A percentile compares a stretch with the other conserved stretches of the same genome.
These are phyloP conservation scores for Aspergillus asperescens DNA, from an alignment of 495 filamentous ascomycete species.

Conservation along the genomic window DNA sequence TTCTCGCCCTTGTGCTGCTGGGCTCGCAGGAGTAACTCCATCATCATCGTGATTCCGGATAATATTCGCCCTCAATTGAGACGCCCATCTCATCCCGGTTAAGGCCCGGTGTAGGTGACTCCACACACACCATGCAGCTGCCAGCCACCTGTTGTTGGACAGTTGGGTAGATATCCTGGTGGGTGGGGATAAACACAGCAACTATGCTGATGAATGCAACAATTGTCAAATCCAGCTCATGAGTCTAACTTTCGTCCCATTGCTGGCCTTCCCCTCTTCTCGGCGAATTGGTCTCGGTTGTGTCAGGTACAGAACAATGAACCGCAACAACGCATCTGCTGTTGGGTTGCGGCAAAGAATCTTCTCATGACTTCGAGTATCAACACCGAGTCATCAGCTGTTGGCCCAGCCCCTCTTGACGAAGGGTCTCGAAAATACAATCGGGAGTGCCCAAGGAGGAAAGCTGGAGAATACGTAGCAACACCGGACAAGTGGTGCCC, in stretches of 20 bases:
- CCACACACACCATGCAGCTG: conserved; percentile 24
- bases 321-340: background rate
- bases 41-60: background rate
- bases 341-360: background rate
- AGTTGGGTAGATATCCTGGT: conserved; percentile 36
- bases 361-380: background rate
- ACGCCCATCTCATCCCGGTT: background rate
- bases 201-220: background rate
- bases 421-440: background rate
- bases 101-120: conserved; percentile 13
- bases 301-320: background rate
- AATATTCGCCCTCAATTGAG: conserved; percentile 1
- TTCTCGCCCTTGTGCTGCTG: no score
- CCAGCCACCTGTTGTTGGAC: conserved; percentile 32
- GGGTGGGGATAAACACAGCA: conserved; percentile 2
- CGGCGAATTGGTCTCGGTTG: background rate
- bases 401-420: background rate
- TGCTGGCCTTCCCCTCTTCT: no score
- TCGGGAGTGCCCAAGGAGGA: background rate
- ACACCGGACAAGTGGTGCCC: conserved; percentile 19
- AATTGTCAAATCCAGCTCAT: conserved; percentile 1
- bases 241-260: background rate
- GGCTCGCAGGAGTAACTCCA: conserved; percentile 11
- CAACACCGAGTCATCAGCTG: background rate
- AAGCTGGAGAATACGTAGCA: background rate